Percentiles rank a stretch among this genome's conserved stretches.
Conservation (phyloP, 768 basidiomycete genomes). For the Pisolithus orientalis region DNA sequence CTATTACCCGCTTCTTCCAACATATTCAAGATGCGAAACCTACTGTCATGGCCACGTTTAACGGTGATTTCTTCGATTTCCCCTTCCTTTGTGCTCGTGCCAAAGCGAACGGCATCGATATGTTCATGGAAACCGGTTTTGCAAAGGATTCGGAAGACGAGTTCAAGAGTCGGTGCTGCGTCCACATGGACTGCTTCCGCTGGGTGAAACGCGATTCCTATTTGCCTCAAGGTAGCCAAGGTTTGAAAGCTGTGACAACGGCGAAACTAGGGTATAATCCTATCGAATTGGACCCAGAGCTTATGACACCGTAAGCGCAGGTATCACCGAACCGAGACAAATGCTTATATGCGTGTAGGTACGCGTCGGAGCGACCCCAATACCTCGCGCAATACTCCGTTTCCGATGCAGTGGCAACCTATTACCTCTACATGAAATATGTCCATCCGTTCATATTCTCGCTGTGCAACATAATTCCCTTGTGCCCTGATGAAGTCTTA, state of each 20-base stretch:
- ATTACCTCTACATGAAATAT: conserved; percentile 99
- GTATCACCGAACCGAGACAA: not conserved
- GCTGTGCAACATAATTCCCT: conserved; percentile 96
- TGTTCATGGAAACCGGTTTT: conserved; percentile 94
- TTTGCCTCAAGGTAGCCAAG: conserved; percentile 96
- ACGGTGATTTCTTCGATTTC: conserved; percentile 99
- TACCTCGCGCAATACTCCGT: conserved; percentile 95
- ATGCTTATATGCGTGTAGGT: conserved; percentile 40
- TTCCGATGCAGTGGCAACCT: conserved; percentile 99
- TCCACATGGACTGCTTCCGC: conserved; percentile 98
- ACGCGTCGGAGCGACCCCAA: conserved; percentile 95
- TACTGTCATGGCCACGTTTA: conserved; percentile 96
- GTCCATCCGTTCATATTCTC: conserved; percentile 99
- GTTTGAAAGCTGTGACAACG: conserved; percentile 95
- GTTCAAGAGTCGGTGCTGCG: conserved; percentile 87
- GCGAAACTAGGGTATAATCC: conserved; percentile 96
- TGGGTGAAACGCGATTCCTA: conserved; percentile 99
- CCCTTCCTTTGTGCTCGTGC: conserved; percentile 89
- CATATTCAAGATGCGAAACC: conserved; percentile 92
- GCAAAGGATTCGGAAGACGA: conserved; percentile 88
- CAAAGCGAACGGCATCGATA: conserved; percentile 86
- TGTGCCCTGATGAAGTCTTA: conserved; percentile 93
- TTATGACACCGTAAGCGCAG: conserved; percentile 91
- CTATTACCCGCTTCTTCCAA: conserved; percentile 84
- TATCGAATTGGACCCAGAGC: conserved; percentile 93